Conservation (phyloP, 805 yeast genomes). For the Maudiozyma bulderi region DNA sequence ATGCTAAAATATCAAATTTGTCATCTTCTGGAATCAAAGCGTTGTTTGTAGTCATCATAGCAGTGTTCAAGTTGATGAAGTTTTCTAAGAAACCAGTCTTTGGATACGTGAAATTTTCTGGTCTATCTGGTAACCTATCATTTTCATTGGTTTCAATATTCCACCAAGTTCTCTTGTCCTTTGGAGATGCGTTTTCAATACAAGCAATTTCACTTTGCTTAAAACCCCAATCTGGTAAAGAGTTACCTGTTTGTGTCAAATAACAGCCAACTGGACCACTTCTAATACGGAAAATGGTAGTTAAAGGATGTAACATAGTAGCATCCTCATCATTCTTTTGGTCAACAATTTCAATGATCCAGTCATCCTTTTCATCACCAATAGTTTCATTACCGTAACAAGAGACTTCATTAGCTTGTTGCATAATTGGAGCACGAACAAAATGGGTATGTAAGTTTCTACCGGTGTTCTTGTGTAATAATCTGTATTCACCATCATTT, state of each 20-base stretch:
- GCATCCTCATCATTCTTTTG: constrained; percentile 47
- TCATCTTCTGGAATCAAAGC: constrained; percentile 73
- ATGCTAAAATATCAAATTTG: constrained; percentile 61
- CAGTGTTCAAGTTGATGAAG: constrained; percentile 65
- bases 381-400: constrained; percentile 67
- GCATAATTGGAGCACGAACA: constrained; percentile 64
- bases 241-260: constrained; percentile 60
- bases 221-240: constrained; percentile 77
- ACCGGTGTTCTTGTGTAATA: constrained; percentile 61
- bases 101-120: constrained; percentile 39
- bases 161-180: constrained; percentile 89
- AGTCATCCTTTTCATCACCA: constrained; percentile 80
- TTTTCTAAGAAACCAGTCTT: constrained; percentile 69
- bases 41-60: constrained; percentile 91
- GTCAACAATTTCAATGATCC: constrained; percentile 76
- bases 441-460: constrained; percentile 77
- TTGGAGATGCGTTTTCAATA: constrained; percentile 46
- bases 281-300: constrained; percentile 60
- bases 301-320: constrained; percentile 57
- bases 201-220: constrained; percentile 77
- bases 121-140: constrained; percentile 47
- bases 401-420: constrained; percentile 67
- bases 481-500: constrained; percentile 59
- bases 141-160: constrained; percentile 66
- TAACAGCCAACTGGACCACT: constrained; percentile 62